Evolutionary conservation across 2,329 filamentous ascomycete species (phyloP), one percentile per base, ranked within the genome.

Genomic region (Celoporthe dispersa): DNA sequence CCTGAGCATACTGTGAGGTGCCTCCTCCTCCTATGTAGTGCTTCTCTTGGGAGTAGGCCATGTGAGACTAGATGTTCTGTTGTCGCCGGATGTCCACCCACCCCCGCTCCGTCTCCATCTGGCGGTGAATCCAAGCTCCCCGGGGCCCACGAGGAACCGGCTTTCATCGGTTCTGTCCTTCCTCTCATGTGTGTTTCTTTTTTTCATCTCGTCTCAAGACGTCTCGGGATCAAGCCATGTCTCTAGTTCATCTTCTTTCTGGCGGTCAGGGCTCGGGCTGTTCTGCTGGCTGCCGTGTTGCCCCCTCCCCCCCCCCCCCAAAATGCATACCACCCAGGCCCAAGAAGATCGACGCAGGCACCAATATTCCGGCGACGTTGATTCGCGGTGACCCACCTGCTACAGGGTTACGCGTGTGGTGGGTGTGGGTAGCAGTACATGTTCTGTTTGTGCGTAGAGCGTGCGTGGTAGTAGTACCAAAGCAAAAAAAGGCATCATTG

Each of bases 261-360:
- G 19, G 57, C 57, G 57, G 57, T n/a, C 57, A 60, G 44, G 6
- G 57, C 3, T 60, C 57, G 8, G 57, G n/a, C 55, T 22, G 12
- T 16, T 16, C 16, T 14, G 37, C 37, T 39, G 48, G n/a, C 53
- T 57, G 28, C 53, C 6, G 25, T 57, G 53, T 19, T 16, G 53
- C 53, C 37, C 37, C 37, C n/a, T n/a, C n/a, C n/a, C n/a, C n/a
- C n/a, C n/a, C n/a, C n/a, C n/a, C n/a, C n/a, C n/a, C n/a, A n/a
- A 39, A 39, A 39, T 14, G 11, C 37, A 16, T n/a, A n/a, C 57
- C 14, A 60, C 57, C 31, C 57, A 9, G n/a, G 6, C 31, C 22
- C 9, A 9, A 48, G n/a, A 48, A 48, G 53, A 57, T 57, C 53
- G 53, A 33, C 57, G 31, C 33, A 60, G 57, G 57, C 57, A 60